Evolutionary conservation across 345 rosid genomes (phyloP).

Genomic region (Eucalyptus pauciflora): DNA sequence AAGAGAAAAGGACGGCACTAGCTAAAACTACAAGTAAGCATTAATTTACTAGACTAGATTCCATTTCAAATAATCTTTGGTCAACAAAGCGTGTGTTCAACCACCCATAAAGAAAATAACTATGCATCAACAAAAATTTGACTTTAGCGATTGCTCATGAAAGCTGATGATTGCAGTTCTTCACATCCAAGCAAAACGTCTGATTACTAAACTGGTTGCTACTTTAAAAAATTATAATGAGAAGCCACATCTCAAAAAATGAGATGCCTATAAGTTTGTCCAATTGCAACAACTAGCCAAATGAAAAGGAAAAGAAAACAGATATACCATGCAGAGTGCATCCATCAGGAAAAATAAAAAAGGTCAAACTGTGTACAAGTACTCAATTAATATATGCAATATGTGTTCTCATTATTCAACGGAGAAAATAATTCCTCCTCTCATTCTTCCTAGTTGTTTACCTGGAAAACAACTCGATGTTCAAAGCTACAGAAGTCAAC

Average conservation of each 20-base stretch:
- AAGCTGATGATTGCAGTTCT: neutral
- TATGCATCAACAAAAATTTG: neutral
- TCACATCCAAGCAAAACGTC: neutral
- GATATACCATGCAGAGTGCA: neutral
- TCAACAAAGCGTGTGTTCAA: neutral
- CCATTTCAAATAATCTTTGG: neutral
- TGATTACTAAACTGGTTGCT: neutral
- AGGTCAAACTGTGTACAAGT: neutral
- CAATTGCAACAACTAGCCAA: neutral
- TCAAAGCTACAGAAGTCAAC: constrained; percentile 89
- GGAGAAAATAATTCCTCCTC: neutral
- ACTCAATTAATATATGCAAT: neutral
- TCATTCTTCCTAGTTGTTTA: constrained; percentile 1
- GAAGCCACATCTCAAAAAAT: neutral
- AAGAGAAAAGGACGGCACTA: neutral
- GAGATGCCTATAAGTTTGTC: neutral
- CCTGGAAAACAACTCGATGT: constrained; percentile 97
- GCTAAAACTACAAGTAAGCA: neutral
- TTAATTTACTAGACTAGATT: neutral
- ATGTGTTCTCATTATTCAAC: neutral
- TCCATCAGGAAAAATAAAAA: neutral
- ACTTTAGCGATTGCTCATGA: neutral
- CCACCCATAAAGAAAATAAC: neutral
- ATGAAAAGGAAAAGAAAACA: neutral
- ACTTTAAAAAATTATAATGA: neutral